Conservation (phyloP, 2,329 filamentous ascomycete genomes). For the Ceratocystis cacaofunesta region DNA sequence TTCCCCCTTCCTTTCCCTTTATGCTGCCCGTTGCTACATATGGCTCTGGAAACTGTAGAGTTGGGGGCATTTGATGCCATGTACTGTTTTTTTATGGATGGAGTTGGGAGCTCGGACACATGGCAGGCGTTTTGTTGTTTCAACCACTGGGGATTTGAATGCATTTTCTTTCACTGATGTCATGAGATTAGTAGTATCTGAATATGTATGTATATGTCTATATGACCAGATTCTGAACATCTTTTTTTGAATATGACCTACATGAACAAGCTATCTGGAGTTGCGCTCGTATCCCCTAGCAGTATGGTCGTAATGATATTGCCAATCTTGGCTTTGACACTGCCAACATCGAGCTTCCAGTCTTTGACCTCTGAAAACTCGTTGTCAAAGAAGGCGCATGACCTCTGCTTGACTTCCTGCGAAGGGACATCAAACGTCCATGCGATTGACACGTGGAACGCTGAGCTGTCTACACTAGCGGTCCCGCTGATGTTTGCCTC, state of each 20-base stretch:
- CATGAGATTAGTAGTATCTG: neutral
- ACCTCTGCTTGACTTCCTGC: conserved; percentile 22
- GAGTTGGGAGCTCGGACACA: neutral
- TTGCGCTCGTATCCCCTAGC: conserved; percentile 21
- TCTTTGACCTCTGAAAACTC: conserved; percentile 22
- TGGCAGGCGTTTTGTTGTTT: conserved; percentile 7
- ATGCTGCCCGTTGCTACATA: neutral
- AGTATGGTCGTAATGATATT: conserved; percentile 45
- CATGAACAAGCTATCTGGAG: neutral
- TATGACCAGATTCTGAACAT: neutral
- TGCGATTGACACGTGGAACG: conserved; percentile 79
- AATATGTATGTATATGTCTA: neutral
- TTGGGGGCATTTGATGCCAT: neutral
- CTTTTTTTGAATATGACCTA: neutral
- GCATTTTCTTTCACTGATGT: conserved; percentile 2
- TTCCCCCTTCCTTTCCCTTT: neutral
- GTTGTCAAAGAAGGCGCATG: conserved; percentile 24
- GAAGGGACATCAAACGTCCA: conserved; percentile 51
- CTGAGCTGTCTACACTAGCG: conserved; percentile 25
- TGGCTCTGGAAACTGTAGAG: neutral
- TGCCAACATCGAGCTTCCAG: conserved; percentile 40
- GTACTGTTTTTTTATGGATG: neutral
- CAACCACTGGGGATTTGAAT: neutral
- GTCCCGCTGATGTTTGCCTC: conserved; percentile 7
- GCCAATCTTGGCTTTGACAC: conserved; percentile 61